Percentiles rank a stretch among this genome's conserved stretches.
phyloP scores from a whole-genome alignment of 805 yeast genomes.

The Hanseniaspora vineae region DNA sequence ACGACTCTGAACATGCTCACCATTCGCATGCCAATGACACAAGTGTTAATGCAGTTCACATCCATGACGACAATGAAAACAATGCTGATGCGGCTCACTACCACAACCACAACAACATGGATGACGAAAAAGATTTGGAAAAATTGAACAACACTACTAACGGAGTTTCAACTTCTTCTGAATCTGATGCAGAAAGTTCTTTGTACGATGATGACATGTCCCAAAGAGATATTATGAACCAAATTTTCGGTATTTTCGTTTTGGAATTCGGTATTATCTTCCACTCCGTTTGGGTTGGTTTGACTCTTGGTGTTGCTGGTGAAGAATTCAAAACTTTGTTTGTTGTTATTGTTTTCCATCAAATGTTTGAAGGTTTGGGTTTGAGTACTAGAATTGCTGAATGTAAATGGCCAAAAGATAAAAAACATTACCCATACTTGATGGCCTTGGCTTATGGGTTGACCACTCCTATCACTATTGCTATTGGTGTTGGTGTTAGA shows the following conservation, averaged over 20 bases:
- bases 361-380: slow-evolving; percentile 78
- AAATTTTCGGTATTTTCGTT: slow-evolving; percentile 37
- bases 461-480: slow-evolving; percentile 64
- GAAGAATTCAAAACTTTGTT: slow-evolving; percentile 61
- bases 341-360: slow-evolving; percentile 62
- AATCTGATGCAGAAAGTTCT: background rate
- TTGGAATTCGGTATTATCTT: slow-evolving; percentile 71
- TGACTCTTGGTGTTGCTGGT: slow-evolving; percentile 66
- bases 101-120: background rate
- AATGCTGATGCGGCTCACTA: too few species aligned
- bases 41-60: background rate
- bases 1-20: background rate
- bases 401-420: slow-evolving; percentile 34
- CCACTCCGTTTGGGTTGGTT: slow-evolving; percentile 75
- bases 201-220: background rate
- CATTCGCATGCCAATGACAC: background rate
- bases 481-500: slow-evolving; percentile 68
- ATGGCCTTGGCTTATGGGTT: slow-evolving; percentile 37
- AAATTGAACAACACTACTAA: background rate
- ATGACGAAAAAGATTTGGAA: background rate
- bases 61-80: too few species aligned
- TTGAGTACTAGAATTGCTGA: slow-evolving; percentile 65
- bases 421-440: slow-evolving; percentile 44
- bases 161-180: background rate
- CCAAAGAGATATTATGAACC: background rate